These are phyloP conservation scores for Beauveria varroae DNA, from an alignment of 2,329 filamentous ascomycete genomes.

Conservation along the genomic window DNA sequence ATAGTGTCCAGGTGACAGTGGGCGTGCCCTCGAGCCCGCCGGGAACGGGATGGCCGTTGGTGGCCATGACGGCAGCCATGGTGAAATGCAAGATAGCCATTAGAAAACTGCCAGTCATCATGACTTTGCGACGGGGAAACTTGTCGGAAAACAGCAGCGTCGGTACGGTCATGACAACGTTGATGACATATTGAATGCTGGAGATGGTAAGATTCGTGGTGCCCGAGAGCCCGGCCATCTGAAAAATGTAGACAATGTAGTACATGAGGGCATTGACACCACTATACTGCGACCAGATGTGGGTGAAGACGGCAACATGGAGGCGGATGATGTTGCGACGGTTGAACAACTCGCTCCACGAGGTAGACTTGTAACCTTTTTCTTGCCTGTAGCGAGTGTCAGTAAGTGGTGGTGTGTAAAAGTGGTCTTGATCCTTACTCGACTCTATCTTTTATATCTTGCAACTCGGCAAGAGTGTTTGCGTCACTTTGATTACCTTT, in stretches of 20 bases:
- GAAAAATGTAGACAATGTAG: constrained; percentile 36
- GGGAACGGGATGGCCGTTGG: constrained; percentile 32
- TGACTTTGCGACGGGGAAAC: constrained; percentile 52
- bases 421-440: constrained; percentile 10
- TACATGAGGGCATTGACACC: constrained; percentile 46
- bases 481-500: constrained; percentile 44
- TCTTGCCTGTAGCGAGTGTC: constrained; percentile 6
- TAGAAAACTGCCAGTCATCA: constrained; percentile 53
- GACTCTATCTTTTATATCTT: constrained; percentile 35
- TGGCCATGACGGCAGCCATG: constrained; percentile 40
- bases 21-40: constrained; percentile 35
- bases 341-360: constrained; percentile 31
- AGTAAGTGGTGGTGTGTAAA: background rate
- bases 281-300: constrained; percentile 42
- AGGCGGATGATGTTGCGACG: constrained; percentile 38
- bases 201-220: constrained; percentile 42
- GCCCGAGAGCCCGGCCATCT: constrained; percentile 20
- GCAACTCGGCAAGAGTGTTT: constrained; percentile 45
- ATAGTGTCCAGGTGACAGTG: constrained; percentile 16
- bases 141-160: constrained; percentile 43
- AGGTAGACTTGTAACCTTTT: constrained; percentile 9
- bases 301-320: constrained; percentile 36
- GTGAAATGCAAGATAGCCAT: constrained; percentile 51
- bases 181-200: constrained; percentile 44
- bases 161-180: constrained; percentile 38